phyloP scores from a whole-genome alignment of 2,329 filamentous ascomycete genomes.

The Pseudonectria buxi region DNA sequence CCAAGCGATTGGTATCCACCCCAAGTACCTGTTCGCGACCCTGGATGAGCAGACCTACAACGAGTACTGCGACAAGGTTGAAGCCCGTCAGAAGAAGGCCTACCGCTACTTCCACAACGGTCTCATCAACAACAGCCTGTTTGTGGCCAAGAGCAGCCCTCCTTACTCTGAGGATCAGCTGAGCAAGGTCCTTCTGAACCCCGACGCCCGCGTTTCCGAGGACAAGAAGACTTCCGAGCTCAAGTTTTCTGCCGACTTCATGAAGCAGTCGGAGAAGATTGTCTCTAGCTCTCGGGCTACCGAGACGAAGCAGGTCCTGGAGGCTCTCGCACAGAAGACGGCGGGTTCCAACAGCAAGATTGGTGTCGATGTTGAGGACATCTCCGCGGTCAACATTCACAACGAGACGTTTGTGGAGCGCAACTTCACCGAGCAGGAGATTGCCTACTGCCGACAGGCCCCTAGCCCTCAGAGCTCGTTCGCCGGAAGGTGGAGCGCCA shows the following conservation, averaged over 20 bases:
- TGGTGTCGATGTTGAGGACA: slow-evolving; percentile 89
- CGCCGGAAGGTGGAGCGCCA: slow-evolving; percentile 92
- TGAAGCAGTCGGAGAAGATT: slow-evolving; percentile 56
- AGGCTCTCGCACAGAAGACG: slow-evolving; percentile 63
- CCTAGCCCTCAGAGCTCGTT: slow-evolving; percentile 82
- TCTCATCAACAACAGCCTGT: slow-evolving; percentile 95
- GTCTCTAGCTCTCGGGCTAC: slow-evolving; percentile 43
- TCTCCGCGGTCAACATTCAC: slow-evolving; percentile 80
- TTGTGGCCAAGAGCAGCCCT: slow-evolving; percentile 87
- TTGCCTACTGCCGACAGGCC: slow-evolving; percentile 77
- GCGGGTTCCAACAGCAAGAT: slow-evolving; percentile 61
- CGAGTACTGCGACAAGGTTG: slow-evolving; percentile 80
- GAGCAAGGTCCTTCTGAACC: slow-evolving; percentile 85
- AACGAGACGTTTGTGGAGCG: slow-evolving; percentile 92
- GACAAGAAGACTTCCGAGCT: slow-evolving; percentile 84
- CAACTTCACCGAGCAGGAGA: slow-evolving; percentile 84
- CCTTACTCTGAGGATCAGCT: slow-evolving; percentile 88
- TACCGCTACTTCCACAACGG: slow-evolving; percentile 99
- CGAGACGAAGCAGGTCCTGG: slow-evolving; percentile 68
- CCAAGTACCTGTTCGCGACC: slow-evolving; percentile 91
- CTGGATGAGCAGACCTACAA: slow-evolving; percentile 80
- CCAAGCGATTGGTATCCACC: slow-evolving; percentile 93
- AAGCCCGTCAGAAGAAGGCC: slow-evolving; percentile 93
- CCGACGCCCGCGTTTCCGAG: slow-evolving; percentile 73
- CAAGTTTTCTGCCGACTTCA: slow-evolving; percentile 63